Base-by-base conservation (phyloP, 2,329 filamentous ascomycete species). In the Colletotrichum sp. region DNA sequence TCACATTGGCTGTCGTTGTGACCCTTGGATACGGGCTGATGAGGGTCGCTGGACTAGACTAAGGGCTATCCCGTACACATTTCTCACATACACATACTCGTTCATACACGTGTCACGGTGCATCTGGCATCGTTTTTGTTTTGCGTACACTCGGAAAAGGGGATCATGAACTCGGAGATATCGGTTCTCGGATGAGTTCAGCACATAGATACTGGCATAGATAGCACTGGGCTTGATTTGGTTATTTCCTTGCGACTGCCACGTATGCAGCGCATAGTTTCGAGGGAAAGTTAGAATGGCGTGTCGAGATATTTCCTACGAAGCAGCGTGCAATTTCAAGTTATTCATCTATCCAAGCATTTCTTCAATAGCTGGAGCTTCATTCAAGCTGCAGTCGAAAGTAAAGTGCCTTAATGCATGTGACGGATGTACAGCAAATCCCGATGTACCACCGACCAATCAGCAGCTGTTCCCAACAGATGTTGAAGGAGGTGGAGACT, bases 11-110 rank as follows among this genome's bases (percentile, higher is more conserved):
- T 1, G 95, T 99, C 12, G 93, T 98, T 57, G 90, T 99, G 32
- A 96, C 95, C 0, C 87, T 99, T 57, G 98, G 97, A 0, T 99
- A 98, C 85, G 95, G 93, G 3, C 89, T 98, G 78, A 98, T 99
- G 96, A 89, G 93, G 78, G 88, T 95, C 66, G 93, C 91, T 13
- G 93, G 93, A 1, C 88, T 95, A 71, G 87, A 88, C 77, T 88
- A 80, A 83, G 81, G 34, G 80, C 11, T 27, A 27, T 25, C 11
- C n/a, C 62, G 62, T 44, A 44, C 62, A 64, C 62, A 64, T 27
- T 12, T 29, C 32, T n/a, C 22, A 74, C 63, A 30, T 12, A 30
- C 36, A 65, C 7, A 68, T 68, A 8, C 57, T 34, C 27, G 64
- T 65, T 27, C 27, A 62, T 44, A 25, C 30, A 30, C 19, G n/a